These are phyloP conservation scores for Metarhizium guizhouense DNA, from an alignment of 2,329 filamentous ascomycete species.

Conservation along the genomic window DNA sequence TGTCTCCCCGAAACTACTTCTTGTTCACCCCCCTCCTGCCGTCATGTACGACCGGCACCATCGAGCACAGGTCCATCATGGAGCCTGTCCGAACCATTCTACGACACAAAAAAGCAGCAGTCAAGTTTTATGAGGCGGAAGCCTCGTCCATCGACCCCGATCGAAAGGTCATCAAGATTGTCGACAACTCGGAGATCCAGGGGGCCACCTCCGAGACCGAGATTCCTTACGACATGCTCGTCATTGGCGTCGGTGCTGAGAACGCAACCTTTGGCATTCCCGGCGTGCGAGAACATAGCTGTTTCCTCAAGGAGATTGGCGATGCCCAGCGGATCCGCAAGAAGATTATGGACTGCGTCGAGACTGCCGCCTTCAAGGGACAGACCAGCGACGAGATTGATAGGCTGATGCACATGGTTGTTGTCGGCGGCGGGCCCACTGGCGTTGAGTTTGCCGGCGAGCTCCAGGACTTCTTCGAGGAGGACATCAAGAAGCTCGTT, in stretches of 20 bases:
- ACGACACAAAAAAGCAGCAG: slow-evolving; percentile 84
- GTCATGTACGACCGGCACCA: slow-evolving; percentile 92
- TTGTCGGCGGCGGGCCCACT: slow-evolving; percentile 85
- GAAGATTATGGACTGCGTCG: slow-evolving; percentile 99
- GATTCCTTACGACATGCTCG: slow-evolving; percentile 95
- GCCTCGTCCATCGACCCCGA: slow-evolving; percentile 91
- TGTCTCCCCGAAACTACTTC: slow-evolving; percentile 99
- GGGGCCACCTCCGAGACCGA: slow-evolving; percentile 74
- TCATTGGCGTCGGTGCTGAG: slow-evolving; percentile 93
- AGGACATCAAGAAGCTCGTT: slow-evolving; percentile 96
- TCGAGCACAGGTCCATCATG: slow-evolving; percentile 99
- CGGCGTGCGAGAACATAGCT: slow-evolving; percentile 88
- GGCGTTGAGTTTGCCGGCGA: slow-evolving; percentile 98
- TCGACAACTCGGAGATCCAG: slow-evolving; percentile 89
- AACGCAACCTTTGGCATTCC: slow-evolving; percentile 98
- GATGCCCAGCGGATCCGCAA: slow-evolving; percentile 95
- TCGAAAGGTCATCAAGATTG: slow-evolving; percentile 79
- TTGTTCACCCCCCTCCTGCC: slow-evolving; percentile 96
- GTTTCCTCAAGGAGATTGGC: slow-evolving; percentile 96
- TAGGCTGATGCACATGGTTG: slow-evolving; percentile 96
- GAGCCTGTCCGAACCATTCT: slow-evolving; percentile 95
- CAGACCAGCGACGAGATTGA: slow-evolving; percentile 81
- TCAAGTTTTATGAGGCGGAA: slow-evolving; percentile 97
- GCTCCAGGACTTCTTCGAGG: slow-evolving; percentile 97
- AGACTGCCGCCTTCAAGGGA: slow-evolving; percentile 97